Evolutionary conservation across 2,329 filamentous ascomycete genomes (phyloP), one percentile per base, ranked within the genome.

Genomic region (Corinectria fuckeliana): DNA sequence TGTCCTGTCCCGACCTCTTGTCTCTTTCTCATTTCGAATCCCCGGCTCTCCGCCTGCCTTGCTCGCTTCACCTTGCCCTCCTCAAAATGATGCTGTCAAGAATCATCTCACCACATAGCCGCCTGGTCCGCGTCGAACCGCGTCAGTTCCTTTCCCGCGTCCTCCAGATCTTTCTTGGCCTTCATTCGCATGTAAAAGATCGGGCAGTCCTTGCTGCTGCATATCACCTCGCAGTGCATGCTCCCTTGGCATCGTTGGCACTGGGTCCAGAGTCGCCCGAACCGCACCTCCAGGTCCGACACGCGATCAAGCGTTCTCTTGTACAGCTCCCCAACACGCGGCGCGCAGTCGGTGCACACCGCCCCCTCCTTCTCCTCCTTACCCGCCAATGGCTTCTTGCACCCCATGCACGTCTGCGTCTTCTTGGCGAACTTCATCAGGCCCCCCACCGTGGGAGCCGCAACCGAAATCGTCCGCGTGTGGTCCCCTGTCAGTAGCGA

Each of bases 181-280:
- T 99, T 99, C 95, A 99, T 99, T 4, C 95, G 88, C 95, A 99
- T 99, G 77, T 99, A 99, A 77, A 99, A 99, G 72, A 99, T 99
- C 1, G 95, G 95, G 74, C 95, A 99, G 80, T 99, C 95, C 75
- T 93, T 91, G 75, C 90, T 94, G 63, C 90, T 93, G 81, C 95
- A 99, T 69, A 99, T 98, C 54, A 99, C 96, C 77, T 99, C 95
- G 75, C 92, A 95, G 79, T 99, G 95, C 85, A 99, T 91, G 80
- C 93, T 97, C 54, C 93, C 95, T 80, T 99, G 95, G 76, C 95
- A 99, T 39, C 95, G 85, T 80, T 99, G 95, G 75, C 95, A 99
- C 77, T 99, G 95, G 48, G 95, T 99, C 95, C 95, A 99, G 50
- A 99, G 82, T 50, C 95, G 83, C 5, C 92, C 91, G 74, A 99